A percentile compares a stretch with the other conserved stretches of the same genome.
phyloP scores from a whole-genome alignment of 1,139 yeast species.

The Saccharomyces hybrid region DNA sequence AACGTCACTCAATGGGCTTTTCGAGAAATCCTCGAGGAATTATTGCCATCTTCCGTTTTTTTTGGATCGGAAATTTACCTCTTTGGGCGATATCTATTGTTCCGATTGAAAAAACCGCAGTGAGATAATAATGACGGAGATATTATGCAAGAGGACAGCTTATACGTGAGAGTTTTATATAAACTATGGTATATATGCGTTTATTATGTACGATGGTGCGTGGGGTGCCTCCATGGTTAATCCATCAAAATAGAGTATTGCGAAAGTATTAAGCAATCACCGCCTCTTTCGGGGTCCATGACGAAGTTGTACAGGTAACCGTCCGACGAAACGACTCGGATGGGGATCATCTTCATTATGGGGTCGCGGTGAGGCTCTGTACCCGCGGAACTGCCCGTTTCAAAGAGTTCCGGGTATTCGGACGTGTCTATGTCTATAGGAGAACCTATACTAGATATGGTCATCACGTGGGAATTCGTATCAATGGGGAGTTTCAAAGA shows the following conservation, averaged over 20 bases:
- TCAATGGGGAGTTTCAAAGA: conserved; percentile 69
- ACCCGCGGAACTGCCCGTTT: conserved; percentile 1
- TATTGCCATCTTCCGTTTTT: background rate
- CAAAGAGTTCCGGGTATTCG: conserved; percentile 22
- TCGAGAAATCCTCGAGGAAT: background rate
- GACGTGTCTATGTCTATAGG: conserved; percentile 12
- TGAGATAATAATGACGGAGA: background rate
- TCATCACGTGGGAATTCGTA: conserved; percentile 8
- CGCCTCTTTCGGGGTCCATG: conserved; percentile 82
- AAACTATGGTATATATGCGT: background rate
- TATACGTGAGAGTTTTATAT: background rate
- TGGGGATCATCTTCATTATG: conserved; percentile 29
- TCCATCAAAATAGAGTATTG: conserved; percentile 42
- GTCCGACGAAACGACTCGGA: conserved; percentile 69
- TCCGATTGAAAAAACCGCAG: background rate
- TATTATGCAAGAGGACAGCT: background rate
- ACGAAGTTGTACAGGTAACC: conserved; percentile 83
- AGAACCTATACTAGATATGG: conserved; percentile 18
- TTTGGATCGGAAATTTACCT: background rate
- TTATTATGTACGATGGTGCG: background rate
- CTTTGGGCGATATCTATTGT: background rate
- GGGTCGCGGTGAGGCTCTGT: background rate
- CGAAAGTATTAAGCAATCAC: conserved; percentile 76
- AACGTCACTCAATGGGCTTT: background rate
- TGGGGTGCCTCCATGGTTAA: background rate